Evolutionary conservation across 768 basidiomycete species (phyloP).

Genomic region (Tephrocybe sp.): DNA sequence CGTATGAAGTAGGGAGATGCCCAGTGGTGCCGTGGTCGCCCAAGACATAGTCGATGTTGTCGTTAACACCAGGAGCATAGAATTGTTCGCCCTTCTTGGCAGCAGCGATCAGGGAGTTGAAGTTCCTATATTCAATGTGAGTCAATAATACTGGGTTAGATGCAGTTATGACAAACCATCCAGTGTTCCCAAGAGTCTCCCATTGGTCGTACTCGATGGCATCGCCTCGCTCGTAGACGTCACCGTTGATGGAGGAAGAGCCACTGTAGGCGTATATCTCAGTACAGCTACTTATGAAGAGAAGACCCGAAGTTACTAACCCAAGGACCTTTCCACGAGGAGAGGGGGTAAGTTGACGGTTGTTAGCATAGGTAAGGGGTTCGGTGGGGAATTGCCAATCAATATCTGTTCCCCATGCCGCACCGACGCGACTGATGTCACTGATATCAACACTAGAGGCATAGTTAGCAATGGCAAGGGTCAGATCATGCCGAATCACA

Average conservation of each 20-base stretch:
- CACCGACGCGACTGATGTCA: too few relatives aligned
- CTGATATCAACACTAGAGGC: too few relatives aligned
- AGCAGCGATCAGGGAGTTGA: not conserved
- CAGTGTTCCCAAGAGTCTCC: not conserved
- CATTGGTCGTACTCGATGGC: not conserved
- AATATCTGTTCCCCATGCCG: too few relatives aligned
- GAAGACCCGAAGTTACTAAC: not conserved
- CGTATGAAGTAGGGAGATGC: not conserved
- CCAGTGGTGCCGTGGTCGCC: not conserved
- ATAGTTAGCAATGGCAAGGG: too few relatives aligned
- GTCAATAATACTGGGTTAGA: not conserved
- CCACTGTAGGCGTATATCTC: too few relatives aligned
- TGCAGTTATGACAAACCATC: not conserved
- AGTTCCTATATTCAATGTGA: not conserved
- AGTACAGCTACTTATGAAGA: not conserved
- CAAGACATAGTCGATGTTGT: not conserved
- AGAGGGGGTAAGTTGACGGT: too few relatives aligned
- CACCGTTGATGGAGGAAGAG: not conserved
- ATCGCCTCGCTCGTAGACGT: not conserved
- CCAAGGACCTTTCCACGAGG: conserved; percentile 1
- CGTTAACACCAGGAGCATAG: not conserved
- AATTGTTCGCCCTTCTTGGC: not conserved
- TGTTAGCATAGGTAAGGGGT: too few relatives aligned
- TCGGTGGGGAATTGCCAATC: too few relatives aligned
- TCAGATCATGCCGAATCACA: too few relatives aligned